Evolutionary conservation across 2,329 filamentous ascomycete genomes (phyloP), one percentile per base, ranked within the genome.

Genomic region (Aspergillus pseudoglaucus): DNA sequence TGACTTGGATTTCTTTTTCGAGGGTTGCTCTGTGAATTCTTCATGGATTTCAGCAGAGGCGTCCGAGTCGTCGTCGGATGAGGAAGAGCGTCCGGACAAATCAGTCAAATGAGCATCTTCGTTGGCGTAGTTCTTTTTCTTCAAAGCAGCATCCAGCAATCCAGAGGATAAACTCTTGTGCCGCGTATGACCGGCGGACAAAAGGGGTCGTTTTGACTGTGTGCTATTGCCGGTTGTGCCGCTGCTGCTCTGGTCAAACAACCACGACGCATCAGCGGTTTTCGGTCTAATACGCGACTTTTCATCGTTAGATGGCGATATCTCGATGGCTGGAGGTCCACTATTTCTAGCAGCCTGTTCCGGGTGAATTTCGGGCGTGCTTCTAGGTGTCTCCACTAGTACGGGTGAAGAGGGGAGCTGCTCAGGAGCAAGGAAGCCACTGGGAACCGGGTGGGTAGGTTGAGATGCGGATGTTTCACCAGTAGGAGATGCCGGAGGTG

Each of bases 391-490:
- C 63, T 93, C 89, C 17, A 84, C 90, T 1, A 89, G 95, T 12
- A 94, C 83, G 17, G 90, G 75, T 2, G 90, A 95, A 15, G 94
- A 70, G 0, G 90, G 90, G 9, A 88, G 81, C 57, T 90, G 90
- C 53, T 87, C 46, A 41, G 55, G 35, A 47, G 57, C 48, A 17
- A 58, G 53, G 22, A 33, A 32, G n/a, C 18, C 30, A 44, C 47
- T 47, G 17, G 54, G 48, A 20, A 53, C 47, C 6, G 54, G 25
- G 32, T 44, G 27, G 40, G 49, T 39, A 42, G 43, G 40, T 44
- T 47, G 32, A 27, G 47, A 40, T 6, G 57, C 40, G 14, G 51
- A 44, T 15, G 45, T 44, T 20, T 42, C 46, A 42, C 53, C 51
- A 15, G 53, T 44, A 3, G 56, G 50, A 17, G 67, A 68, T 6